Evolutionary conservation across 352 stramenopile genomes (phyloP), one percentile per base, ranked within the genome.

Genomic region (Globisporangium apiculatum): DNA sequence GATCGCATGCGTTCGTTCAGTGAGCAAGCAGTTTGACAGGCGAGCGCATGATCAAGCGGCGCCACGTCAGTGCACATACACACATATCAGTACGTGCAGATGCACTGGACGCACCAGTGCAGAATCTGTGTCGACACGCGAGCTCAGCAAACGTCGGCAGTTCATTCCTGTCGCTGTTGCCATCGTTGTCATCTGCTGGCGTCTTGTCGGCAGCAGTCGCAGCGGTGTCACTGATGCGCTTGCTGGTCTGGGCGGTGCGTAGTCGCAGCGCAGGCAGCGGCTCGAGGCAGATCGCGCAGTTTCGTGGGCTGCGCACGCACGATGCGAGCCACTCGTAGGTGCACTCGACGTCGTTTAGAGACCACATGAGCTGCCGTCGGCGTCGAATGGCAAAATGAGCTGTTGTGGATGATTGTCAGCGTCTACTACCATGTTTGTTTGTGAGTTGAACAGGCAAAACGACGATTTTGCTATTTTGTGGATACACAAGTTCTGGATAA

Each of bases 201-300:
- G 18, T 24, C 18, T 24, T 24, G 18, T 24, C 1, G 1, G 18
- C 18, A 24, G 1, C 18, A 24, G 18, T 24, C 18, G 18, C 18
- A 24, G 18, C 49, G 14, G 3, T 56, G 18, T 49, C 5, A 36
- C 4, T 9, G 31, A 15, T 24, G 42, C 24, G 18, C n/a, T 31
- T 37, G 24, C 42, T 45, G 9, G n/a, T 38, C 57, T 67, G 48
- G 47, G 61, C 42, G 38, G 38, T 2, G 42, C 42, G 42, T 38
- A 82, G 57, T 17, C 53, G 62, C 36, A 82, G 57, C 53, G 81
- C 59, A 0, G 80, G 77, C 14, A 87, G 68, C 18, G 57, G 35
- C 11, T 90, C 76, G 51, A 88, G 56, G 47, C 79, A 89, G 49
- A 89, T 86, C 40, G 76, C 73, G 55, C 79, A 89, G 55, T 41